Evolutionary conservation across 305 asterid genomes (phyloP).

Genomic region (Stenogyne calaminthoides): DNA sequence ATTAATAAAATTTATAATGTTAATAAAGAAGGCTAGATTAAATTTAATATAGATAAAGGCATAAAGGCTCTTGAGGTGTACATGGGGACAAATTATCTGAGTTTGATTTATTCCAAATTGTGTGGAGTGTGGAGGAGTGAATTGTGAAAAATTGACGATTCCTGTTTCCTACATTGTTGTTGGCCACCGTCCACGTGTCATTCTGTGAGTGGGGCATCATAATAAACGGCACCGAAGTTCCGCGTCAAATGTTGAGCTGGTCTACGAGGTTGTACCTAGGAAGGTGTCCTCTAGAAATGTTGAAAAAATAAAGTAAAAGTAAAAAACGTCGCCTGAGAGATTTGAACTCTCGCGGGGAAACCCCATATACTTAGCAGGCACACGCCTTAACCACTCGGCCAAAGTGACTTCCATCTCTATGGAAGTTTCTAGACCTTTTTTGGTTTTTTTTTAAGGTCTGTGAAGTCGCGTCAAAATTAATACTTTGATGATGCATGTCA

Average conservation of each 20-base stretch:
- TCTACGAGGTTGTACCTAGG: conserved; percentile 24
- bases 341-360: conserved; percentile 99
- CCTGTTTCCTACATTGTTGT: not conserved
- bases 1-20: conserved; percentile 21
- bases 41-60: not conserved
- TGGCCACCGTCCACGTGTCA: conserved; percentile 26
- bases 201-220: not conserved
- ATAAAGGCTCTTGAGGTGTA: conserved; percentile 27
- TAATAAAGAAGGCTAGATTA: conserved; percentile 2
- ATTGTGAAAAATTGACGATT: not conserved
- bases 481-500: too few relatives aligned
- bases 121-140: conserved; percentile 37
- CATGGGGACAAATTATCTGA: conserved; percentile 35
- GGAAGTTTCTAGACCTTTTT: too few relatives aligned
- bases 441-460: too few relatives aligned
- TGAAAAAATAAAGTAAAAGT: not conserved
- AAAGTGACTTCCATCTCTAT: conserved; percentile 56
- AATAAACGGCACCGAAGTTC: conserved; percentile 30
- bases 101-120: conserved; percentile 35
- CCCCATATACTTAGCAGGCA: conserved; percentile 99
- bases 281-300: conserved; percentile 15
- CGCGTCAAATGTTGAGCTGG: conserved; percentile 31
- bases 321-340: conserved; percentile 92
- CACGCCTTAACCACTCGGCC: conserved; percentile 99
- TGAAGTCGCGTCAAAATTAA: too few relatives aligned